Evolutionary conservation across 805 yeast genomes (phyloP), one percentile per base, ranked within the genome.

Genomic region (Saccharomycopsis babjevae): DNA sequence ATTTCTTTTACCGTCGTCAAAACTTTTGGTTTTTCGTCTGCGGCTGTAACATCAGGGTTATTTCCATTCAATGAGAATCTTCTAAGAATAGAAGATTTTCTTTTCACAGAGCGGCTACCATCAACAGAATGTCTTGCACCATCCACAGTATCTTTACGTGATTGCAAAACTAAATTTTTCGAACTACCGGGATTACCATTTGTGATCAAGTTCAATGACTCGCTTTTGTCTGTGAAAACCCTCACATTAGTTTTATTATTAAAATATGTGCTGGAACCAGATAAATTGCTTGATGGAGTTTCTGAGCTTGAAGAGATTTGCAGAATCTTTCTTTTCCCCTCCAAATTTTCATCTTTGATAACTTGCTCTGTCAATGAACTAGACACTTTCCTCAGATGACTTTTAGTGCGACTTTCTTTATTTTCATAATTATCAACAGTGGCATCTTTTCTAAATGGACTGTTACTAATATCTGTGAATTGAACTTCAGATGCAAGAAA

Each of bases 181-280:
- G 54, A 39, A 42, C 61, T 57, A 30, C 59, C 59, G n/a, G 64
- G 57, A 28, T 34, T 56, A 1, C 65, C 65, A 38, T 63, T 63
- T 20, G 65, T 63, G 46, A 63, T 57, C 61, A 63, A 52, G 39
- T 63, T 61, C 57, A 56, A 61, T 30, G 65, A 60, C n/a, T 61
- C 64, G 40, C 61, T 57, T 13, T 42, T 43, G 36, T 59, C 64
- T 8, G 43, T 36, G 50, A 54, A 59, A 50, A 61, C 59, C 25
- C 50, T 56, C 8, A 61, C 60, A 25, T 56, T 56, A 18, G n/a
- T 22, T 8, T 30, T 38, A 40, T 34, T 42, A 32, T 54, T 36
- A 16, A 22, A 20, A 7, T 40, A 15, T 18, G 18, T 43, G 38
- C 10, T 34, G 18, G 46, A 28, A 28, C 28, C 32, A 16, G 63